A percentile compares a stretch with the other conserved stretches of the same genome.
phyloP scores from a whole-genome alignment of 2,329 filamentous ascomycete genomes.

The Aciculosporium take region DNA sequence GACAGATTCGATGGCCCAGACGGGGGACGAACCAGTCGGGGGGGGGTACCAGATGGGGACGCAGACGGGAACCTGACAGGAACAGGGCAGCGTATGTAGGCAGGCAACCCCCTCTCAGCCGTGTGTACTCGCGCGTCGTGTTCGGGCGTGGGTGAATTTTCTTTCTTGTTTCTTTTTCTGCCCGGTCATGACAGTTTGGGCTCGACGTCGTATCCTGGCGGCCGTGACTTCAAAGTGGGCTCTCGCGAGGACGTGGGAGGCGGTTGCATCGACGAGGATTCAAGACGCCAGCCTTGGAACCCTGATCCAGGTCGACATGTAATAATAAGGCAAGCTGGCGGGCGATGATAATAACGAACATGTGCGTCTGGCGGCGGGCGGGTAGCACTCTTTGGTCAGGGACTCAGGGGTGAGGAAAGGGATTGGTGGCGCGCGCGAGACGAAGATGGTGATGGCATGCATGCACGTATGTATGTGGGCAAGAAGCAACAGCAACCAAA shows the following conservation, averaged over 20 bases:
- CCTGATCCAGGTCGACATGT: conserved; percentile 36
- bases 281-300: conserved; percentile 26
- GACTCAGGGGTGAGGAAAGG: conserved; percentile 1
- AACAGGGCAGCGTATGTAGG: too few relatives aligned
- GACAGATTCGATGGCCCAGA: neutral
- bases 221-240: neutral
- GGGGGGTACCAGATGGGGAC: neutral
- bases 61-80: neutral
- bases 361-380: neutral
- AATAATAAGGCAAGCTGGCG: neutral
- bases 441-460: neutral
- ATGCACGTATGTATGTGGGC: too few relatives aligned
- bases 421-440: too few relatives aligned
- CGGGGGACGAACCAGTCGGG: neutral
- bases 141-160: conserved; percentile 2
- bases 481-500: too few relatives aligned
- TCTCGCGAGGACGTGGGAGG: conserved; percentile 2
- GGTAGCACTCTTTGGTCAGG: too few relatives aligned
- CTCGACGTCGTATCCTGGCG: neutral
- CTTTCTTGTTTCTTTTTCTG: too few relatives aligned
- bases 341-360: neutral
- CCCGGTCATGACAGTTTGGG: neutral
- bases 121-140: too few relatives aligned
- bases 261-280: conserved; percentile 15
- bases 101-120: neutral